Conservation (phyloP, 2,329 filamentous ascomycete genomes). For the Fusarium sp. region DNA sequence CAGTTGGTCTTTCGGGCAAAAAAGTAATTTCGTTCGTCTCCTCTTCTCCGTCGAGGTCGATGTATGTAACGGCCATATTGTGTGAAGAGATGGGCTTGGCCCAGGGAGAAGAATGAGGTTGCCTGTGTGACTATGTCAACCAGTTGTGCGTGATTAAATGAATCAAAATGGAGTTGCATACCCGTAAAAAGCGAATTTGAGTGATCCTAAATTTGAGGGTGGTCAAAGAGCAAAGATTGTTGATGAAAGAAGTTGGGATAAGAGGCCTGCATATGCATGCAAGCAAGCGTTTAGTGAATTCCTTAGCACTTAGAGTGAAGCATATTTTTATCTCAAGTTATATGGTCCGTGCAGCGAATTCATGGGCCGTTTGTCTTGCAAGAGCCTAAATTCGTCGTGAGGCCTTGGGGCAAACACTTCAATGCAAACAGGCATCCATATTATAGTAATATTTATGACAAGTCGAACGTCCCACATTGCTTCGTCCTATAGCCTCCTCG, state of each 20-base stretch:
- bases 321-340: not conserved
- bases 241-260: slow-evolving; percentile 7
- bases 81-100: not conserved
- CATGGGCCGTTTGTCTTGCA: not conserved
- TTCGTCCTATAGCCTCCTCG: no score
- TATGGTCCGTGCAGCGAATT: slow-evolving; percentile 4
- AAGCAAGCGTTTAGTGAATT: not conserved
- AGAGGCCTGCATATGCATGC: not conserved
- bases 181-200: not conserved
- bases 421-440: not conserved
- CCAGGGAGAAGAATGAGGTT: slow-evolving; percentile 3
- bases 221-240: not conserved
- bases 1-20: slow-evolving; percentile 28
- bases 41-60: slow-evolving; percentile 15
- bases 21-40: slow-evolving; percentile 31
- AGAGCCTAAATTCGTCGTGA: not conserved
- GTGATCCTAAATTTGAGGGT: not conserved
- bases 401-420: not conserved
- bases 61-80: slow-evolving; percentile 22
- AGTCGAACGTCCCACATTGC: not conserved
- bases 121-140: slow-evolving; percentile 20
- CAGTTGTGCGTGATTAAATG: not conserved
- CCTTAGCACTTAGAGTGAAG: not conserved
- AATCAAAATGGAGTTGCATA: not conserved
- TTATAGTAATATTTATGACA: not conserved